phyloP scores from a whole-genome alignment of 495 filamentous ascomycete species.

The Lindgomyces ingoldianus region DNA sequence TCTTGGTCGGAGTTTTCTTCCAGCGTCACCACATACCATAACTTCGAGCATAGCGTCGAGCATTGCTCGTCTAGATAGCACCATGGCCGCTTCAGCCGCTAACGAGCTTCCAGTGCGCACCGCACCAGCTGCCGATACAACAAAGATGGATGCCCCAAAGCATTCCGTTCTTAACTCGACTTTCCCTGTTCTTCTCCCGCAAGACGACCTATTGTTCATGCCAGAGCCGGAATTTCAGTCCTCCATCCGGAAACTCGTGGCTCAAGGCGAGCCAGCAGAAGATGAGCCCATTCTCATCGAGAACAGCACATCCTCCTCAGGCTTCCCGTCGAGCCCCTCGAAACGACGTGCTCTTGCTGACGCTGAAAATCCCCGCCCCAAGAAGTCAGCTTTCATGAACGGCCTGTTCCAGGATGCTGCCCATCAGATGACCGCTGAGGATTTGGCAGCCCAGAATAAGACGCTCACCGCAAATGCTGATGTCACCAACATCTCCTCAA shows the following conservation, averaged over 20 bases:
- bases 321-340: too few species aligned
- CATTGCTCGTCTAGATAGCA: neutral
- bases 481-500: constrained; percentile 47
- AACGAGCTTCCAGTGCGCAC: neutral
- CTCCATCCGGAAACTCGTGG: neutral
- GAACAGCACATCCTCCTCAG: constrained; percentile 5
- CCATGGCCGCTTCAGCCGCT: too few species aligned
- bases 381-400: constrained; percentile 37
- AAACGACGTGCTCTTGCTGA: constrained; percentile 8
- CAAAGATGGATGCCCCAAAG: neutral
- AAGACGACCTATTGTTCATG: constrained; percentile 41
- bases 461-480: constrained; percentile 51
- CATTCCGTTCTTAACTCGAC: constrained; percentile 43
- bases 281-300: neutral
- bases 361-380: neutral
- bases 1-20: neutral
- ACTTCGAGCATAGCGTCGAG: neutral
- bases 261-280: neutral
- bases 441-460: constrained; percentile 41
- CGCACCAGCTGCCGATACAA: neutral
- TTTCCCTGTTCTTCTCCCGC: constrained; percentile 47
- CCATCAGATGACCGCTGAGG: constrained; percentile 22
- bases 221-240: constrained; percentile 39
- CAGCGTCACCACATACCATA: neutral
- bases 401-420: constrained; percentile 32